Conservation (phyloP, 805 yeast species). For the Saccharomyces paradoxus region DNA sequence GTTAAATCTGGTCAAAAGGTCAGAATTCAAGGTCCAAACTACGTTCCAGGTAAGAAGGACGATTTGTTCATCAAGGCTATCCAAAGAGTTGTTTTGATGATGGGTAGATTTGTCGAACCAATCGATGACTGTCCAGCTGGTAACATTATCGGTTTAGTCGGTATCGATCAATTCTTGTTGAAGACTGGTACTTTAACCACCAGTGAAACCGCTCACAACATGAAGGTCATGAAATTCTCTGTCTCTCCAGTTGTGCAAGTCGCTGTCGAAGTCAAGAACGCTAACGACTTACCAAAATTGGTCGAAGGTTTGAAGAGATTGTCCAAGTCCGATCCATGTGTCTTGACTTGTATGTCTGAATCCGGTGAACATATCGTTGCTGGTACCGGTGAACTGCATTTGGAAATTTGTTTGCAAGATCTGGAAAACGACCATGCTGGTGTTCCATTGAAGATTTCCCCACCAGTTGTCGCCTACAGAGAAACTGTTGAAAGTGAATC, state of each 20-base stretch:
- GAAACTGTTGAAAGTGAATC: slow-evolving; percentile 93
- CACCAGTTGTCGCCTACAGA: slow-evolving; percentile 96
- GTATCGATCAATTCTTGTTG: slow-evolving; percentile 98
- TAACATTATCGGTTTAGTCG: slow-evolving; percentile 98
- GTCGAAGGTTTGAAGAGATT: slow-evolving; percentile 99
- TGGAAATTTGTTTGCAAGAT: slow-evolving; percentile 92
- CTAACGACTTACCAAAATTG: slow-evolving; percentile 95
- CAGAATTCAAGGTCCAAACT: slow-evolving; percentile 99
- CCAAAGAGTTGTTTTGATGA: slow-evolving; percentile 98
- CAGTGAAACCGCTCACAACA: slow-evolving; percentile 91
- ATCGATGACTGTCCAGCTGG: slow-evolving; percentile 99
- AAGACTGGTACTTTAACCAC: slow-evolving; percentile 98
- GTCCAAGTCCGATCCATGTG: slow-evolving; percentile 99
- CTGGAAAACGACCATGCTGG: slow-evolving; percentile 98
- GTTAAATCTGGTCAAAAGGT: slow-evolving; percentile 97
- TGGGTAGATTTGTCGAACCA: slow-evolving; percentile 96
- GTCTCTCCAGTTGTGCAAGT: slow-evolving; percentile 99
- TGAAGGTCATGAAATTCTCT: slow-evolving; percentile 99
- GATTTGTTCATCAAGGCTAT: slow-evolving; percentile 92
- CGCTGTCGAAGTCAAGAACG: slow-evolving; percentile 98
- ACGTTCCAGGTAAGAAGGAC: slow-evolving; percentile 94
- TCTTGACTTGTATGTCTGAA: slow-evolving; percentile 71
- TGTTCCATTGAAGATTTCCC: slow-evolving; percentile 93
- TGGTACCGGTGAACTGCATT: slow-evolving; percentile 98
- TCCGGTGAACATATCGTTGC: slow-evolving; percentile 99